Percentiles rank a stretch among this genome's conserved stretches.
Conservation (phyloP, 495 filamentous ascomycete genomes). For the Neurospora africana region DNA sequence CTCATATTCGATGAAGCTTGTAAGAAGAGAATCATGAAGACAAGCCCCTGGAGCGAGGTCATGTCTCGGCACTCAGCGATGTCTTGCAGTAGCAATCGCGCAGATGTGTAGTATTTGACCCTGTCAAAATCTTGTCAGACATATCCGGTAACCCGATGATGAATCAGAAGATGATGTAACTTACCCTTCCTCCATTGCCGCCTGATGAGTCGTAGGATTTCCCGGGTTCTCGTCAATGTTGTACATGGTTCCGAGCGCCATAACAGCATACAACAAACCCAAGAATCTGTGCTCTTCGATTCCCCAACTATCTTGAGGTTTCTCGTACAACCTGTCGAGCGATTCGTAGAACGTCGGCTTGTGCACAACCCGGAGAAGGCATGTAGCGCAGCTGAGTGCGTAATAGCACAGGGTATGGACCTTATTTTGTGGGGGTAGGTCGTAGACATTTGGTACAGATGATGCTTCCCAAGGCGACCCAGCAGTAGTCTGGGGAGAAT, state of each 20-base stretch:
- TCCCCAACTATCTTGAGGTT: constrained; percentile 52
- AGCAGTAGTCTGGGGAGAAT: constrained; percentile 58
- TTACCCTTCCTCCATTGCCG: constrained; percentile 73
- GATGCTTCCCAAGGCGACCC: constrained; percentile 47
- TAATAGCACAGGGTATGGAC: constrained; percentile 62
- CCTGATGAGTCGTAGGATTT: constrained; percentile 43
- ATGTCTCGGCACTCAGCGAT: constrained; percentile 88
- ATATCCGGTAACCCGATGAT: constrained; percentile 1
- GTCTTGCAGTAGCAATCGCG: constrained; percentile 66
- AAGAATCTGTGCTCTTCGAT: constrained; percentile 72
- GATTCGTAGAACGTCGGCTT: constrained; percentile 71
- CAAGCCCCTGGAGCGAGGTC: constrained; percentile 69
- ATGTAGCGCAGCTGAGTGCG: constrained; percentile 73
- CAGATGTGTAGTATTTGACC: constrained; percentile 73
- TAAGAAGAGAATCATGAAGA: constrained; percentile 89
- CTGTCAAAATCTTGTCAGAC: constrained; percentile 32
- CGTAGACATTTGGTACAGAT: constrained; percentile 47
- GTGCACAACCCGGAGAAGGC: constrained; percentile 79
- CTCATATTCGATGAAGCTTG: constrained; percentile 85
- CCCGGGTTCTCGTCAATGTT: constrained; percentile 38
- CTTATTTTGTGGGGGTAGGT: constrained; percentile 60
- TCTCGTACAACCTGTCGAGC: constrained; percentile 72
- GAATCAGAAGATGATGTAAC: constrained; percentile 1
- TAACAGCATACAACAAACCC: constrained; percentile 69
- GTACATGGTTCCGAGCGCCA: constrained; percentile 85